A percentile compares a stretch with the other conserved stretches of the same genome.
Conservation (phyloP, 2,329 filamentous ascomycete genomes). For the Paraphoma chrysanthemicola region DNA sequence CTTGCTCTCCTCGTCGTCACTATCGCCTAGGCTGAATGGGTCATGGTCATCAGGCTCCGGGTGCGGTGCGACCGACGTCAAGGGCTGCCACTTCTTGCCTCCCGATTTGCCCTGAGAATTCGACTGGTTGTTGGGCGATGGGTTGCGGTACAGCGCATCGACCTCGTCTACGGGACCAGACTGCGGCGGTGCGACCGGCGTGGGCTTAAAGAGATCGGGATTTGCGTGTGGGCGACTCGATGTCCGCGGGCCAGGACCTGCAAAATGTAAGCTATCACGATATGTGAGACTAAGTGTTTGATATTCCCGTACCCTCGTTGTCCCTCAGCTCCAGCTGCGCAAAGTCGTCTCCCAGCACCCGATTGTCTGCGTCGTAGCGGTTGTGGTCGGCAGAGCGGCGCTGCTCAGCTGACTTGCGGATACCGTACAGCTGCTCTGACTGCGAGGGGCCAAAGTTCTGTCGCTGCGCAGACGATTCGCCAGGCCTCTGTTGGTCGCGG, state of each 20-base stretch:
- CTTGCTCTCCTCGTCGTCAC: constrained; percentile 85
- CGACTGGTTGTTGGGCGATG: constrained; percentile 42
- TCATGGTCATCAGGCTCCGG: constrained; percentile 86
- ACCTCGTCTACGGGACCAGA: constrained; percentile 79
- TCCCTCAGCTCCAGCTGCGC: constrained; percentile 68
- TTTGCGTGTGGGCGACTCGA: constrained; percentile 74
- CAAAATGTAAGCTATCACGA: neutral
- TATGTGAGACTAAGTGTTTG: too few species aligned
- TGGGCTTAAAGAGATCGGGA: constrained; percentile 80
- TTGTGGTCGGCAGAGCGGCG: constrained; percentile 83
- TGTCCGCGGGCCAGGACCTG: constrained; percentile 59
- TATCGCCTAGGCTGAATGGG: constrained; percentile 94
- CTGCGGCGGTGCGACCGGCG: constrained; percentile 60
- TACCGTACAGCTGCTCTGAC: constrained; percentile 49
- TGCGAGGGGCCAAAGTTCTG: constrained; percentile 49
- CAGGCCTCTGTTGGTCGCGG: constrained; percentile 13
- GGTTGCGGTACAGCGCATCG: constrained; percentile 69
- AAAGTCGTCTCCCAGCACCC: constrained; percentile 90
- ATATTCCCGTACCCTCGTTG: constrained; percentile 58
- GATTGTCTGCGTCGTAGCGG: constrained; percentile 92
- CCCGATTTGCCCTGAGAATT: constrained; percentile 46
- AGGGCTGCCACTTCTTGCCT: constrained; percentile 97
- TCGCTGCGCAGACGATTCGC: constrained; percentile 37
- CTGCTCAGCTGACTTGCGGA: constrained; percentile 50
- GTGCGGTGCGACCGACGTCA: constrained; percentile 83